Evolutionary conservation across 2,329 filamentous ascomycete genomes (phyloP).

Genomic region (Cladophialophora carrionii): DNA sequence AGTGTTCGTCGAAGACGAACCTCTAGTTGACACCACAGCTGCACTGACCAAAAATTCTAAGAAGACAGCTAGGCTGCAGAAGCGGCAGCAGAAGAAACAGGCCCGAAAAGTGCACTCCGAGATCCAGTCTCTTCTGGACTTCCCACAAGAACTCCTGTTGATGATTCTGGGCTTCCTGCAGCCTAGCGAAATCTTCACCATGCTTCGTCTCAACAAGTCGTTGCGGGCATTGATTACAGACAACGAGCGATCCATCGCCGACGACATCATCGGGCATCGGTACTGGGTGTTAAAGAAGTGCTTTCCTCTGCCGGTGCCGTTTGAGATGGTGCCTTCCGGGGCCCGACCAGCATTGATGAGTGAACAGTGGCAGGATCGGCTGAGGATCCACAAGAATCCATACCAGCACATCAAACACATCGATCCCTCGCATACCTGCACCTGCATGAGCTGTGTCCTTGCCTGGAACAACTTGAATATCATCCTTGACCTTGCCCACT

Average conservation of each 20-base stretch:
- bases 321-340: slow-evolving; percentile 27
- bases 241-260: slow-evolving; percentile 33
- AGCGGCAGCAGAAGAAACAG: slow-evolving; percentile 32
- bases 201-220: slow-evolving; percentile 28
- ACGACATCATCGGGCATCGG: slow-evolving; percentile 28
- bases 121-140: slow-evolving; percentile 33
- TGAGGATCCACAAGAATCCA: slow-evolving; percentile 35
- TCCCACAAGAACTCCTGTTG: slow-evolving; percentile 34
- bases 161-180: slow-evolving; percentile 30
- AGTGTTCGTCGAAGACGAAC: slow-evolving; percentile 25
- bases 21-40: slow-evolving; percentile 36
- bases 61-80: slow-evolving; percentile 33
- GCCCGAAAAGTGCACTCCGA: slow-evolving; percentile 28
- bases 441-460: slow-evolving; percentile 38
- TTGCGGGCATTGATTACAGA: slow-evolving; percentile 30
- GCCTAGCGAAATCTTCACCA: slow-evolving; percentile 31
- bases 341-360: slow-evolving; percentile 32
- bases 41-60: slow-evolving; percentile 34
- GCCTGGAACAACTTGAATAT: slow-evolving; percentile 39
- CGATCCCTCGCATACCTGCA: slow-evolving; percentile 33
- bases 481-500: slow-evolving; percentile 37
- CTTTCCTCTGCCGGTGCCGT: slow-evolving; percentile 33
- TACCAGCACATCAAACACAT: slow-evolving; percentile 38
- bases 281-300: slow-evolving; percentile 37
- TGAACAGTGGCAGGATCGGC: slow-evolving; percentile 32